Conservation (phyloP, 225 moss, liverwort and hornwort genomes). For the Marchantia paleacea region DNA sequence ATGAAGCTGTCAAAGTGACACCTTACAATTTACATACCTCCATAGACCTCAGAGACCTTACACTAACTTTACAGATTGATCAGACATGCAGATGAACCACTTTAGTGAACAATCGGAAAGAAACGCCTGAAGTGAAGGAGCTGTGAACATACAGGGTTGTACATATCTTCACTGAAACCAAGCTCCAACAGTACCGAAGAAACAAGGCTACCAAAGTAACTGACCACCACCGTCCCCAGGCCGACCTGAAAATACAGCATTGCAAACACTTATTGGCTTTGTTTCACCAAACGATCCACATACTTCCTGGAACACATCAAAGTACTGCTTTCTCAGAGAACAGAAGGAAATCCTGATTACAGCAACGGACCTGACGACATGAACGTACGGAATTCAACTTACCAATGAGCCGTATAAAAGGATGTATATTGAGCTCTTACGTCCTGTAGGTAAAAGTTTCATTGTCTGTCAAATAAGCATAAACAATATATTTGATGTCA, state of each 20-base stretch:
- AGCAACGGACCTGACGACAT: background rate
- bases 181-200: slow-evolving; percentile 72
- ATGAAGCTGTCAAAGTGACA: background rate
- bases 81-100: background rate
- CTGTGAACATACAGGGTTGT: slow-evolving; percentile 70
- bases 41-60: background rate
- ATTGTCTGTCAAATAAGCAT: slow-evolving; percentile 53
- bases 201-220: slow-evolving; percentile 69
- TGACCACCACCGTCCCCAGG: slow-evolving; percentile 68
- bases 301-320: background rate
- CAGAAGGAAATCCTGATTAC: background rate
- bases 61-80: background rate
- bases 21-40: background rate
- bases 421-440: slow-evolving; percentile 88
- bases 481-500: background rate
- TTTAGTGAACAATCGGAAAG: background rate
- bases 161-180: slow-evolving; percentile 91
- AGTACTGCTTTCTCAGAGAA: background rate
- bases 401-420: slow-evolving; percentile 83
- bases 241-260: slow-evolving; percentile 56
- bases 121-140: background rate
- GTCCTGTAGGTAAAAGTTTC: slow-evolving; percentile 89
- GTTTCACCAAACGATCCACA: background rate
- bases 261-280: no score
- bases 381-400: slow-evolving; percentile 18